phyloP scores from a whole-genome alignment of 208 protist species.

The Naegleria fowleri region DNA sequence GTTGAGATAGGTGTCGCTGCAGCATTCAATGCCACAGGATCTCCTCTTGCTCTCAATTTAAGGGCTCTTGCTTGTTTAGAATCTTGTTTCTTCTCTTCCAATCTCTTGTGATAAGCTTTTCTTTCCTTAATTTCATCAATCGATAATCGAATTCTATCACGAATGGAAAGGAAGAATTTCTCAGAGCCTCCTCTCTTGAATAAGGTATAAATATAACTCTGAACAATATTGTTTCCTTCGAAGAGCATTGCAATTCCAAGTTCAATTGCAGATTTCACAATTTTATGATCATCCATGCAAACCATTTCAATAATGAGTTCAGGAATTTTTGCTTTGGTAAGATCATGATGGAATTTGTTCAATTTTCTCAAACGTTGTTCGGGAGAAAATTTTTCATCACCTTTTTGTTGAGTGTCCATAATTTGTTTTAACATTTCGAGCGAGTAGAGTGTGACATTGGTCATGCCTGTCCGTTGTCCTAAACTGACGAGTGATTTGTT shows the following conservation, averaged over 20 bases:
- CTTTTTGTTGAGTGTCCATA: constrained; percentile 4
- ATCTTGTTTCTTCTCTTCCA: background rate
- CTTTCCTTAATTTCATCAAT: constrained; percentile 14
- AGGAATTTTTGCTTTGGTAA: background rate
- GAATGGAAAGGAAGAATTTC: background rate
- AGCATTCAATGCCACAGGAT: background rate
- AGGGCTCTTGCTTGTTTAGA: background rate
- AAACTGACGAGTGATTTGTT: background rate
- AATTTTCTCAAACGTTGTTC: background rate
- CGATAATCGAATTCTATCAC: background rate
- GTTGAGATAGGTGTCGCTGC: background rate
- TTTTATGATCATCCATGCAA: background rate
- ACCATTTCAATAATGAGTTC: background rate
- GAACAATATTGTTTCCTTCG: constrained; percentile 4
- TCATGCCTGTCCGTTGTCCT: background rate
- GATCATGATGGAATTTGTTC: background rate
- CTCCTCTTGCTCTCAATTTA: background rate
- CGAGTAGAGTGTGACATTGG: background rate
- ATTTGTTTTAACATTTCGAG: constrained; percentile 4
- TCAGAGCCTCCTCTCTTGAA: background rate
- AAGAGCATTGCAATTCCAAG: background rate
- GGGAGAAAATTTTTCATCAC: background rate
- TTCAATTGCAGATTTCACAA: background rate
- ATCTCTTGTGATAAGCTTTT: background rate
- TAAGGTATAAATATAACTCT: background rate